Evolutionary conservation across 129 eudicot genomes (phyloP), one percentile per base, ranked within the genome.

Genomic region (Flaveria robusta): DNA sequence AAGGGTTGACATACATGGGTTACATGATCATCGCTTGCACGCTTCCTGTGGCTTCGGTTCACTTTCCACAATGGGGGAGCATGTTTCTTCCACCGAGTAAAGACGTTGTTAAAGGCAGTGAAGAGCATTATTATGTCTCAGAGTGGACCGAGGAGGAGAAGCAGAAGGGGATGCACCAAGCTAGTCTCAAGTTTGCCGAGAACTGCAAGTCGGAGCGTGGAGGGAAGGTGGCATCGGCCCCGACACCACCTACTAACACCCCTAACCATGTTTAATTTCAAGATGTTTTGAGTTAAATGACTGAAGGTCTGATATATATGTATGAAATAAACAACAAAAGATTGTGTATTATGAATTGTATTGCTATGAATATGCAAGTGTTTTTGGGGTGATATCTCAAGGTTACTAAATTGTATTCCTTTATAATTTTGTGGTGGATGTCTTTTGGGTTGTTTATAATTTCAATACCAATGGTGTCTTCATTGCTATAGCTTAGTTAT

Each of bases 121-220:
- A 74, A 74, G 79, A 74, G 9, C 46, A 74, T 62, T 74, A 74
- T 34, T 74, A 74, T 74, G 71, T 64, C 45, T 45, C 62, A 0
- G 79, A 74, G 13, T 74, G 49, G 49, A 74, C 45, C 0, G 79
- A 74, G 45, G 79, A 47, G 1, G 79, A 74, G 23, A 74, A n/a
- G 56, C 59, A 62, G 43, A 62, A 74, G 12, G 79, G 79, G 60
- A 62, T 74, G 79, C 79, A 75, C 34, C 60, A 74, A 74, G 79
- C 70, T 19, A 74, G 79, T 62, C 11, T 74, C 43, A 60, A 11
- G 60, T 91, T 91, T 63, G 96, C 97, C 0, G 86, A 91, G 82
- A 91, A 88, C 26, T 64, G 87, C 58, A 68, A 82, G 24, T 83
- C 92, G 3, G 96, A 91, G 74, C 86, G 97, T 23, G 92, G 96